These are phyloP conservation scores for Neoarthrinium moseri DNA, from an alignment of 2,329 filamentous ascomycete genomes.

Conservation along the genomic window DNA sequence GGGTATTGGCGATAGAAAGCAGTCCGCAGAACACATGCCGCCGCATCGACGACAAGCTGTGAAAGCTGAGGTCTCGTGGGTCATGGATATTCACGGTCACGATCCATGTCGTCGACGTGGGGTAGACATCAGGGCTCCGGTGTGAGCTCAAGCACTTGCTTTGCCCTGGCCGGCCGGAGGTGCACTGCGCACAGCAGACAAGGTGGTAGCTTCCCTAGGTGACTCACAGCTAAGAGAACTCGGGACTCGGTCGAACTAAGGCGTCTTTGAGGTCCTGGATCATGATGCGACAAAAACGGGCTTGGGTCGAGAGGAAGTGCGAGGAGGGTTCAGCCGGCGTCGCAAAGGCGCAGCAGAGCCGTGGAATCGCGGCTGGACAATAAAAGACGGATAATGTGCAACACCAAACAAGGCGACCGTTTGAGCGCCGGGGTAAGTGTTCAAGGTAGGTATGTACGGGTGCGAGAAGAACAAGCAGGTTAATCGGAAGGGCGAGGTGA, in stretches of 20 bases:
- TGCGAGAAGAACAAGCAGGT: background rate
- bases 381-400: too few species aligned
- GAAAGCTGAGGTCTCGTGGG: too few species aligned
- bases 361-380: too few species aligned
- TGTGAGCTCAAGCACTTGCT: background rate
- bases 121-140: background rate
- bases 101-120: slow-evolving; percentile 4
- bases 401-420: too few species aligned
- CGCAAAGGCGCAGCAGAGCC: background rate
- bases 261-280: slow-evolving; percentile 12
- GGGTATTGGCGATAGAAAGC: too few species aligned
- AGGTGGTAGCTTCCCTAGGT: background rate
- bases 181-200: background rate
- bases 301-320: slow-evolving; percentile 8
- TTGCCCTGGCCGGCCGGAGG: background rate
- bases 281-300: slow-evolving; percentile 17
- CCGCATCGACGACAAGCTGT: too few species aligned
- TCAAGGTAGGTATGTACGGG: background rate
- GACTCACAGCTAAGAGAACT: slow-evolving; percentile 41
- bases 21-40: too few species aligned
- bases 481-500: too few species aligned
- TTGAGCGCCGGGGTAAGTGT: too few species aligned
- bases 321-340: background rate
- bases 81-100: background rate
- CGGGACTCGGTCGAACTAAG: slow-evolving; percentile 28